Percentiles rank a stretch among this genome's conserved stretches.
Conservation (phyloP, 1,139 yeast species). For the Pichia kudriavzevii region DNA sequence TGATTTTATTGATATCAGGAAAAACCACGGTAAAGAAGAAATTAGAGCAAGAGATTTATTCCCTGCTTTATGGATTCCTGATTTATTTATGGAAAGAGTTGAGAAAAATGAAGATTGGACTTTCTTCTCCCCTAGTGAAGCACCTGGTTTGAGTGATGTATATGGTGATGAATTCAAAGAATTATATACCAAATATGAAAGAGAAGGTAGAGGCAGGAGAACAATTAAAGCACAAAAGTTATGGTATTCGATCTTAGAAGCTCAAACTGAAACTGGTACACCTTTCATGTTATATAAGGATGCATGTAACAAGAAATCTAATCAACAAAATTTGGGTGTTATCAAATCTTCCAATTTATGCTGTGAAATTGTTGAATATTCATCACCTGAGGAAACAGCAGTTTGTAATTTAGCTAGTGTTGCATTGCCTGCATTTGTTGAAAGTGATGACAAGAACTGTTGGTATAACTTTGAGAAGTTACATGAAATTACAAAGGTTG, state of each 20-base stretch:
- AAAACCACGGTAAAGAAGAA: slow-evolving; percentile 58
- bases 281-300: slow-evolving; percentile 58
- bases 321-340: slow-evolving; percentile 53
- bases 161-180: slow-evolving; percentile 49
- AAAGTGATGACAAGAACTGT: slow-evolving; percentile 32
- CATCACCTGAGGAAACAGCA: slow-evolving; percentile 50
- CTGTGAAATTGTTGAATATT: slow-evolving; percentile 56
- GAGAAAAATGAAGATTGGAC: slow-evolving; percentile 49
- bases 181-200: slow-evolving; percentile 44
- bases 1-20: slow-evolving; percentile 49
- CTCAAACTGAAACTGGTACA: slow-evolving; percentile 59
- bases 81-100: slow-evolving; percentile 54
- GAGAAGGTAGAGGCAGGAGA: slow-evolving; percentile 41
- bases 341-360: slow-evolving; percentile 56
- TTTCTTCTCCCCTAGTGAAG: slow-evolving; percentile 51
- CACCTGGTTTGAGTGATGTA: slow-evolving; percentile 47
- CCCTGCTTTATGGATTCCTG: slow-evolving; percentile 59
- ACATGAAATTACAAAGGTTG: slow-evolving; percentile 47
- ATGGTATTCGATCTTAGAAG: slow-evolving; percentile 52
- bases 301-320: slow-evolving; percentile 50
- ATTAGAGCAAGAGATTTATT: slow-evolving; percentile 55
- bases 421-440: slow-evolving; percentile 52
- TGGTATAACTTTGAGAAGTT: slow-evolving; percentile 50
- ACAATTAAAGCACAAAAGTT: slow-evolving; percentile 50
- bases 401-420: slow-evolving; percentile 57